Evolutionary conservation across 176 grass and related monocot species (phyloP), one percentile per base, ranked within the genome.

Genomic region (Bothriochloa decipiens): DNA sequence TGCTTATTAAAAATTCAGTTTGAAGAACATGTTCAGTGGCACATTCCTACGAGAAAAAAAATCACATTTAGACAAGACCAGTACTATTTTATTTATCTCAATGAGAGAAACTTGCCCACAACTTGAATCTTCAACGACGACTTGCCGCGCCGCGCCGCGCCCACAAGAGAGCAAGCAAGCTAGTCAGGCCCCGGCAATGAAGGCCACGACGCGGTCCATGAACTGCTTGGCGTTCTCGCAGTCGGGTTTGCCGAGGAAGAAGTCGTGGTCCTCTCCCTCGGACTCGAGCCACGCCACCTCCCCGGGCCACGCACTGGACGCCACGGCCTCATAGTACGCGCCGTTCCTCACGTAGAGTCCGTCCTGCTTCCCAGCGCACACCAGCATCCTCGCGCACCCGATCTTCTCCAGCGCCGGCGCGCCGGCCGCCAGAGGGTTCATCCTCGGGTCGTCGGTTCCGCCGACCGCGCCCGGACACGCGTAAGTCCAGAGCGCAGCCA

Each of bases 361-460:
- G 83, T 92, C 93, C 7, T n/a, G 8, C 66, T 36, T 68, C 55
- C 46, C 87, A 0, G 79, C 80, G 29, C 42, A 66, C 45, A 95
- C 88, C 36, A 95, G 81, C 83, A 92, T 57, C 80, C 79, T 77
- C 46, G 69, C 64, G 60, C 90, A 86, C 85, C 14, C 82, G 22
- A 95, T 88, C 36, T n/a, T 39, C 68, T 74, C 68, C 83, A 89
- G 32, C 75, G 27, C 0, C 33, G 8, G 70, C 36, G 82, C 90
- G 15, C 75, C 73, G 0, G 42, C 50, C 17, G 84, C 80, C 36
- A 88, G 55, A 1, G 90, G 93, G 71, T 95, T 90, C 26, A 90
- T 75, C 75, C 53, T 84, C 1, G 90, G 90, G 57, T 95, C 81
- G 29, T 95, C 88, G 11, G 82, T 28, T 68, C 90, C 90, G 61